Conservation (phyloP, 2,329 filamentous ascomycete genomes). For the Aspergillus flavus region DNA sequence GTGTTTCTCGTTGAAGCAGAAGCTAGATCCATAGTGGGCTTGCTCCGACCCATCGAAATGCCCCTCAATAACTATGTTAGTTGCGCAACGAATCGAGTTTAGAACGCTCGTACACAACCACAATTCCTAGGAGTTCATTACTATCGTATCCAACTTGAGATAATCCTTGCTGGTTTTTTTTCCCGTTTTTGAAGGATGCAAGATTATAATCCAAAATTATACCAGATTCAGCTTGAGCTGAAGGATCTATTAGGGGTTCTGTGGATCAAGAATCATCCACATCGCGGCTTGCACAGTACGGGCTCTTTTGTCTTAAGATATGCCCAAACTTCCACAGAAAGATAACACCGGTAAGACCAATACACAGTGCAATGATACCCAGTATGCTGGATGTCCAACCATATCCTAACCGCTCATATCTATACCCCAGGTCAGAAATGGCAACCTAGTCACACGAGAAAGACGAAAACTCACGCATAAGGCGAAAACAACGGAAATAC, state of each 20-base stretch:
- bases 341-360: neutral
- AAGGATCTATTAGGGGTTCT: neutral
- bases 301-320: neutral
- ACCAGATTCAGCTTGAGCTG: too few relatives aligned
- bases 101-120: too few relatives aligned
- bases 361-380: neutral
- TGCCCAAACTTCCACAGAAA: neutral
- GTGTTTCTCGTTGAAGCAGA: too few relatives aligned
- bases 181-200: too few relatives aligned
- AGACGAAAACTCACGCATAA: neutral
- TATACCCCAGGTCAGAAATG: neutral
- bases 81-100: too few relatives aligned
- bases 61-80: too few relatives aligned
- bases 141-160: too few relatives aligned
- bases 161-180: too few relatives aligned
- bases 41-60: too few relatives aligned
- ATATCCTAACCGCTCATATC: neutral
- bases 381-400: neutral
- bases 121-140: too few relatives aligned
- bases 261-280: neutral
- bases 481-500: constrained; percentile 53
- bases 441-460: neutral
- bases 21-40: too few relatives aligned
- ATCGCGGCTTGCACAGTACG: neutral
- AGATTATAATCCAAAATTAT: too few relatives aligned